Evolutionary conservation across 371 early-diverging fungal species (phyloP).

Genomic region (Polyrhizophydium stewartii): DNA sequence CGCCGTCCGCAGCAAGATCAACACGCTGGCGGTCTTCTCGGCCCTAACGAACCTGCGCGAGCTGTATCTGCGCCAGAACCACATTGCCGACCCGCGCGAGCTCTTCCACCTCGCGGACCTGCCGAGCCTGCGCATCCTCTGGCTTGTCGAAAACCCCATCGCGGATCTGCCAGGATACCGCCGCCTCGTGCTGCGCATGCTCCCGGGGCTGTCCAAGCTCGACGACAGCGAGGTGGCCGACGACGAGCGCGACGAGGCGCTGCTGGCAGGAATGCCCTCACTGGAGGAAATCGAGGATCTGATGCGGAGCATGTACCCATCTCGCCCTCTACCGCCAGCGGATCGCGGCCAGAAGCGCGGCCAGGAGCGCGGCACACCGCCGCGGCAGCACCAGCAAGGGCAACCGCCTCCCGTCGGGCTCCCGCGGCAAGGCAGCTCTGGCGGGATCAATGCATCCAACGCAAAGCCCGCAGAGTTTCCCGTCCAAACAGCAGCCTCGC

Average conservation of each 20-base stretch:
- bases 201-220: conserved; percentile 25
- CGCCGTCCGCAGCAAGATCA: conserved; percentile 4
- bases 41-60: conserved; percentile 18
- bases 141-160: conserved; percentile 38
- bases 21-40: conserved; percentile 5
- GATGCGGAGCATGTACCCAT: too few species aligned
- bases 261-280: not conserved
- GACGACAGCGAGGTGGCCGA: conserved; percentile 25
- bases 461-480: too few species aligned
- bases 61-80: conserved; percentile 35
- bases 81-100: conserved; percentile 23
- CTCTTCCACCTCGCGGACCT: conserved; percentile 24
- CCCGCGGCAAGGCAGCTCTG: too few species aligned
- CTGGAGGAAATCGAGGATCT: too few species aligned
- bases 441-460: too few species aligned
- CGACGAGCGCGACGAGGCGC: conserved; percentile 23
- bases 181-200: conserved; percentile 13
- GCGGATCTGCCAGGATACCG: conserved; percentile 22
- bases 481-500: too few species aligned
- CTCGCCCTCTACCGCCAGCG: too few species aligned
- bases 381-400: too few species aligned
- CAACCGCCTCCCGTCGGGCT: too few species aligned
- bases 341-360: too few species aligned
- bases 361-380: too few species aligned
- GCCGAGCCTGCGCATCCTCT: conserved; percentile 20